Evolutionary conservation across 176 grass and related monocot species (phyloP), one percentile per base, ranked within the genome.

Genomic region (Aegilops sharonensis): DNA sequence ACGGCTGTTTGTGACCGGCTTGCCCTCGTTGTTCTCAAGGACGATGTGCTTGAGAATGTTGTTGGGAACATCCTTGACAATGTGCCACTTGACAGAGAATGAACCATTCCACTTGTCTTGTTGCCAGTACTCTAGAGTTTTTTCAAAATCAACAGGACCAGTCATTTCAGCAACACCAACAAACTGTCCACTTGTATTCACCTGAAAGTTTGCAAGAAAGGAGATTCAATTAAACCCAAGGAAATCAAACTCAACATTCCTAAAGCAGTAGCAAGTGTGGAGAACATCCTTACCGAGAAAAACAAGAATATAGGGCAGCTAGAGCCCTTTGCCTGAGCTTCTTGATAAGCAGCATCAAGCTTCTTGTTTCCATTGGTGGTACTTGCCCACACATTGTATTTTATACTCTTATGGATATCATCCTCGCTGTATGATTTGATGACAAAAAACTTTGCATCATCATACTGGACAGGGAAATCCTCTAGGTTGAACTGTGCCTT

Each of bases 281-380:
- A 62, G 31, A 77, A 81, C 1, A 17, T 80, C 31, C 60, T 89
- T 87, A 98, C 96, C 78, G 96, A 98, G 78, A 94, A 98, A 93
- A 98, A 98, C 86, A 98, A 85, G 75, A 98, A 98, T 62, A 98
- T 88, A 79, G 93, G 93, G 59, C 93, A 98, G 35, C 75, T 72
- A 81, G 64, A 83, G 43, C 83, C 77, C 86, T 94, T 98, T 54
- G 89, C 92, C 62, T 95, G 93, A n/a, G 96, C 93, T 92, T 98
- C 93, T 73, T 81, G 88, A 24, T 95, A 94, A 34, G 88, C 91
- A 87, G 81, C 86, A 88, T 98, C 91, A 45, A 98, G 90, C 84
- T 95, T 98, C 96, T 95, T 98, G 84, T 95, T 98, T 76, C 96
- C 96, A 86, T 98, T 98, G 73, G 93, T 92, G 25, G 96, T 98